Evolutionary conservation across 2,329 filamentous ascomycete genomes (phyloP).

Genomic region (Arthrobotrys entomopaga): DNA sequence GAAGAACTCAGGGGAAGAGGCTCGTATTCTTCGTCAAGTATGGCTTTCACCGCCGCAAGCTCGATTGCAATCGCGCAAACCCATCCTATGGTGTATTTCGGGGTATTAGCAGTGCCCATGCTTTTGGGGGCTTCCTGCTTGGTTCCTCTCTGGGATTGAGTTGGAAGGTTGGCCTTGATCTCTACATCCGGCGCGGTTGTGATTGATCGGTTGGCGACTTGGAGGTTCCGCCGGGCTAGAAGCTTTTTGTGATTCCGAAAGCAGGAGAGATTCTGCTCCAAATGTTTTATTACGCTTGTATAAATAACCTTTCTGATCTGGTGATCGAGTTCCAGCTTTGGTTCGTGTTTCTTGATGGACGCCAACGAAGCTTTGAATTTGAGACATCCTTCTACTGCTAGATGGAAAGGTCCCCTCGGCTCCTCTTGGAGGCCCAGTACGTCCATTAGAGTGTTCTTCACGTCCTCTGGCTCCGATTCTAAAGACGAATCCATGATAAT

Average conservation of each 20-base stretch:
- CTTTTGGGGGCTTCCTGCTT: slow-evolving; percentile 1
- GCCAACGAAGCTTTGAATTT: slow-evolving; percentile 20
- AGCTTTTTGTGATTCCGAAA: slow-evolving; percentile 19
- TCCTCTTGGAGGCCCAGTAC: slow-evolving; percentile 11
- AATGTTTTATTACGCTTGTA: slow-evolving; percentile 13
- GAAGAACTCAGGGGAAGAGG: slow-evolving; percentile 20
- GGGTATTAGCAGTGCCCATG: not conserved
- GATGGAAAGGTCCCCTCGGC: slow-evolving; percentile 10
- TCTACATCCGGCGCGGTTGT: not conserved
- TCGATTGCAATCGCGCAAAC: slow-evolving; percentile 61
- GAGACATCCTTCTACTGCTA: slow-evolving; percentile 21
- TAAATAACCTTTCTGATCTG: slow-evolving; percentile 20
- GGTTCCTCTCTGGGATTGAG: slow-evolving; percentile 5
- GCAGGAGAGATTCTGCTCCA: slow-evolving; percentile 17
- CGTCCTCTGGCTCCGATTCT: not conserved
- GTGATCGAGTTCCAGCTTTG: not conserved
- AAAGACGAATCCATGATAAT: slow-evolving; percentile 7
- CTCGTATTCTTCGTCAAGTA: slow-evolving; percentile 60
- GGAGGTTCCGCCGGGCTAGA: slow-evolving; percentile 21
- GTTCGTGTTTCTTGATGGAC: slow-evolving; percentile 4
- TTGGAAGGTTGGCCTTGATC: not conserved
- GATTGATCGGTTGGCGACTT: slow-evolving; percentile 19
- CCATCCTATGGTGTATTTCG: slow-evolving; percentile 60
- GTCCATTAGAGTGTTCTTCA: slow-evolving; percentile 1
- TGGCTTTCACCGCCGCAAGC: slow-evolving; percentile 59